Conservation (phyloP, 23 red algal species). For the Gracilaria domingensis region DNA sequence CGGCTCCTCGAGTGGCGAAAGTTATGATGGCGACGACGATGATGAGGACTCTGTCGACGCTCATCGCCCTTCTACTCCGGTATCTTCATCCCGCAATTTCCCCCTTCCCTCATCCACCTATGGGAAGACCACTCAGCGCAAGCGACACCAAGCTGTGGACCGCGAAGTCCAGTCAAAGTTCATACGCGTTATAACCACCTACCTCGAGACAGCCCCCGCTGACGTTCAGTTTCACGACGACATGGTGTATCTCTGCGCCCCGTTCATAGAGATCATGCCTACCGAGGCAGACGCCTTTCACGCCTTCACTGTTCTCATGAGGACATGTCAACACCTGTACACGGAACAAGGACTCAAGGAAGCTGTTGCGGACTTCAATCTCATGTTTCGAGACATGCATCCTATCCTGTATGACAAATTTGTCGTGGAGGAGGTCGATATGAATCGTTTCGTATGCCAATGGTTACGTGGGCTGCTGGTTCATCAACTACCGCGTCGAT, state of each 20-base stretch:
- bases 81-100: background rate
- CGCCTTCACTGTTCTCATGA: slow-evolving; percentile 79
- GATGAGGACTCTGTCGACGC: slow-evolving; percentile 24
- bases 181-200: slow-evolving; percentile 42
- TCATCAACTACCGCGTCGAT: slow-evolving; percentile 68
- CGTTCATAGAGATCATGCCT: slow-evolving; percentile 78
- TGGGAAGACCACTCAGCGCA: background rate
- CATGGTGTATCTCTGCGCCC: slow-evolving; percentile 80
- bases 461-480: slow-evolving; percentile 83
- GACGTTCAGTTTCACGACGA: slow-evolving; percentile 59
- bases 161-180: slow-evolving; percentile 11
- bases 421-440: slow-evolving; percentile 86
- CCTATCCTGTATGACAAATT: slow-evolving; percentile 87
- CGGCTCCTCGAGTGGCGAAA: slow-evolving; percentile 51
- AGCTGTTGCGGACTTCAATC: slow-evolving; percentile 75
- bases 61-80: background rate
- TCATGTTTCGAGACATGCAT: slow-evolving; percentile 77
- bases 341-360: slow-evolving; percentile 54
- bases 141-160: slow-evolving; percentile 26
- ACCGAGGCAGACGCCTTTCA: slow-evolving; percentile 78
- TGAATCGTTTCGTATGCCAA: slow-evolving; percentile 69
- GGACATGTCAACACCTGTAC: slow-evolving; percentile 61
- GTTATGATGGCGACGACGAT: slow-evolving; percentile 32
- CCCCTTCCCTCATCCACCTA: background rate
- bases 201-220: slow-evolving; percentile 7